Evolutionary conservation across 257 asterid species (phyloP), one percentile per base, ranked within the genome.

Genomic region (Pogostemon cablin): DNA sequence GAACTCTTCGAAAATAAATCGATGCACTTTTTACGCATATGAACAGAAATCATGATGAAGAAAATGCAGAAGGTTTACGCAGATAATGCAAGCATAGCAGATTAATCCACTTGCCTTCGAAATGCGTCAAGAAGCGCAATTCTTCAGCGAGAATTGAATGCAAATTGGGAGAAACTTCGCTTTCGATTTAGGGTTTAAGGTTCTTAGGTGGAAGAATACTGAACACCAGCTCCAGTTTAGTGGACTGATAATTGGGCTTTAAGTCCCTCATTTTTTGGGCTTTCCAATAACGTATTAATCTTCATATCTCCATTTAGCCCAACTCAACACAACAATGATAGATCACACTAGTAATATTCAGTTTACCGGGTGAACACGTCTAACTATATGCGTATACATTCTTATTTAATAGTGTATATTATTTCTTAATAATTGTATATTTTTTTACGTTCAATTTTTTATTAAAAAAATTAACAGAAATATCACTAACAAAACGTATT

Each of bases 1-100:
- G 69, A 43, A 41, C 42, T 62, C 52, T 62, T 62, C 39, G 68
- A 42, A 43, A 63, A 43, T 11, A 63, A 44, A 43, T 44, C 55
- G 69, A 44, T 9, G 3, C 25, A 17, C 3, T 25, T 63, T 63
- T 32, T 62, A 5, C 63, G 65, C 66, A 40, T 8, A 39, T 38
- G 25, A n/a, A 61, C 35, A 12, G 11, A 40, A 12, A 61, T 39
- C 66, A 61, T 61, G 35, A 39, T 61, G 9, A n/a, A 12, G 3
- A 60, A 60, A 60, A 38, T 60, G 65, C 47, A 60, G 8, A 38
- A 37, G 38, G 17, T 15, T 35, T 40, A 41, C 1, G 7, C 67
- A 62, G 41, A 2, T 62, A 6, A 15, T 41, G 38, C 4, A 43
- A 3, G 2, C 40, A 40, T 39, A 60, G 20, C 25, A 54, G n/a